Percentiles rank a stretch among this genome's conserved stretches.
Conservation (phyloP, 2,329 filamentous ascomycete species). For the Alternaria postmessia region DNA sequence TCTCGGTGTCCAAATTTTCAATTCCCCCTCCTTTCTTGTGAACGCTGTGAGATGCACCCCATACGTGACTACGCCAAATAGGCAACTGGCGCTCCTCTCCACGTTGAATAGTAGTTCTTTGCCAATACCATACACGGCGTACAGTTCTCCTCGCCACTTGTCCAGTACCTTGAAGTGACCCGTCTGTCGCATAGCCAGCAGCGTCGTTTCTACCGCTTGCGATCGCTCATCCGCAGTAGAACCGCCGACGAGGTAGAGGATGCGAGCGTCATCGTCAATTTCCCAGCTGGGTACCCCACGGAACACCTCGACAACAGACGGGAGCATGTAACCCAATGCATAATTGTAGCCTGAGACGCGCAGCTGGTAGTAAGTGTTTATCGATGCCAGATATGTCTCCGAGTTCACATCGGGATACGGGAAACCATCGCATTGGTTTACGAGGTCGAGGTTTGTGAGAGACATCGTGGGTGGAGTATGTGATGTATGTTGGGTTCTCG, state of each 20-base stretch:
- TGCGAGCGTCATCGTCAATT: conserved; percentile 67
- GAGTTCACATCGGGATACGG: conserved; percentile 74
- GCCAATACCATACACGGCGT: conserved; percentile 52
- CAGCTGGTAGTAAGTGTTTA: conserved; percentile 67
- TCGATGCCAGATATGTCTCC: conserved; percentile 60
- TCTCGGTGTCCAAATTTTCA: conserved; percentile 86
- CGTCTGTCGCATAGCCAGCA: conserved; percentile 73
- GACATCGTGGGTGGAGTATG: conserved; percentile 30
- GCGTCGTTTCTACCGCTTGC: conserved; percentile 63
- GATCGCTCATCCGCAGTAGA: conserved; percentile 70
- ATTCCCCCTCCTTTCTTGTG: conserved; percentile 52
- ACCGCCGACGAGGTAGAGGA: conserved; percentile 69
- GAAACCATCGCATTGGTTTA: conserved; percentile 74
- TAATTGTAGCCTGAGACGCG: conserved; percentile 72
- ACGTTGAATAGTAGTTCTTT: conserved; percentile 54
- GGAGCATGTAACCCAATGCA: conserved; percentile 66
- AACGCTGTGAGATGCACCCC: conserved; percentile 55
- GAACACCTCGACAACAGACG: conserved; percentile 67
- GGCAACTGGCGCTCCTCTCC: conserved; percentile 52
- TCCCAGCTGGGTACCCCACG: conserved; percentile 66
- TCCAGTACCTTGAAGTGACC: conserved; percentile 74
- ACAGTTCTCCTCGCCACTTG: conserved; percentile 54
- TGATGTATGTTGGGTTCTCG: background rate
- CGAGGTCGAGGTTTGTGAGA: conserved; percentile 62
- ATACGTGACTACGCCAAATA: conserved; percentile 56